phyloP scores from a whole-genome alignment of 1,284 basidiomycete genomes.

The Peniophora sp. region DNA sequence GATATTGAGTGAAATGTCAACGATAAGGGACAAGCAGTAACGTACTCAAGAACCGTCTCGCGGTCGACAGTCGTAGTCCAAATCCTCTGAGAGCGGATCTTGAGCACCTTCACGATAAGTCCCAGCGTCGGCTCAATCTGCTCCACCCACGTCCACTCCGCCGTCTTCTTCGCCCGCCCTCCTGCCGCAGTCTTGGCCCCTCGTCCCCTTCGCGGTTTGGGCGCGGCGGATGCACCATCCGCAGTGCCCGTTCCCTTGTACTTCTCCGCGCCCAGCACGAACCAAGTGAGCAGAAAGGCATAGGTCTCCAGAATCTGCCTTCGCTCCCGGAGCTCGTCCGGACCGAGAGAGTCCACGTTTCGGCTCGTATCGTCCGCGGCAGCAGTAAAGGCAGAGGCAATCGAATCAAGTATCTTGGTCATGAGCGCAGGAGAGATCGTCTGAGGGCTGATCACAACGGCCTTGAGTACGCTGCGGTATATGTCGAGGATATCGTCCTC shows the following conservation, averaged over 20 bases:
- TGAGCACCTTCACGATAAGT: slow-evolving; percentile 67
- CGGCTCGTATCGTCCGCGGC: slow-evolving; percentile 63
- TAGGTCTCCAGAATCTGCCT: slow-evolving; percentile 79
- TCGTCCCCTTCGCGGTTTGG: slow-evolving; percentile 46
- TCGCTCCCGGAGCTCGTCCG: slow-evolving; percentile 61
- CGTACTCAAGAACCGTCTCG: slow-evolving; percentile 79
- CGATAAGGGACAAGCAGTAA: slow-evolving; percentile 1
- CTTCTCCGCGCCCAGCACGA: slow-evolving; percentile 71
- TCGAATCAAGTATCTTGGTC: slow-evolving; percentile 73
- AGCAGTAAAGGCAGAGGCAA: slow-evolving; percentile 61
- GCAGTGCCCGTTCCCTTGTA: slow-evolving; percentile 67
- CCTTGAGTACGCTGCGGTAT: slow-evolving; percentile 71
- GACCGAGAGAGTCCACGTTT: slow-evolving; percentile 65
- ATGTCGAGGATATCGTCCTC: slow-evolving; percentile 69
- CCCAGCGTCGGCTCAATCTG: slow-evolving; percentile 66
- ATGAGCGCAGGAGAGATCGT: slow-evolving; percentile 50
- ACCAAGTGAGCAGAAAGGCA: slow-evolving; percentile 84
- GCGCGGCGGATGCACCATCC: slow-evolving; percentile 34
- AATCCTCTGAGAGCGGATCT: slow-evolving; percentile 71
- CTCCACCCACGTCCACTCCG: slow-evolving; percentile 71
- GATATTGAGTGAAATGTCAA: slow-evolving; percentile 4
- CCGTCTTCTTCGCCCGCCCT: slow-evolving; percentile 30
- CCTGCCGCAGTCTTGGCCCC: slow-evolving; percentile 48
- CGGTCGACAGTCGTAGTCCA: slow-evolving; percentile 83
- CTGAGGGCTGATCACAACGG: slow-evolving; percentile 32